Percentiles rank a stretch among this genome's conserved stretches.
phyloP scores from a whole-genome alignment of 1,284 basidiomycete species.

The Pseudozyma pruni region DNA sequence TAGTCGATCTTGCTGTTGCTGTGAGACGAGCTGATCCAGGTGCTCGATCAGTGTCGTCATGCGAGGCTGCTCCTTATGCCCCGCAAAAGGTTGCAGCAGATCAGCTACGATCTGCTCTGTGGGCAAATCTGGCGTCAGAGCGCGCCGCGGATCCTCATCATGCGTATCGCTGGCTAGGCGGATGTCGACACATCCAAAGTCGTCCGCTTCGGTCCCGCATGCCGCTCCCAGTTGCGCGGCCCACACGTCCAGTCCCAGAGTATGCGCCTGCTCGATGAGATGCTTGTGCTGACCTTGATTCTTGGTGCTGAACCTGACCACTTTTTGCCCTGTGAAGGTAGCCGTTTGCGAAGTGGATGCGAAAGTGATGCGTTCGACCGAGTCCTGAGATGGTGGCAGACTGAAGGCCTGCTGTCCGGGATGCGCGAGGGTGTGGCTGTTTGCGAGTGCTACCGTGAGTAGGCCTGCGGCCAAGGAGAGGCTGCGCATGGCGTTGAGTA shows the following conservation, averaged over 20 bases:
- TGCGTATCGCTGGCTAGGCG: slow-evolving; percentile 11
- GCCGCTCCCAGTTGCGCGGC: slow-evolving; percentile 13
- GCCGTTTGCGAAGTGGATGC: slow-evolving; percentile 1
- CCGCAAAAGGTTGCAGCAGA: slow-evolving; percentile 9
- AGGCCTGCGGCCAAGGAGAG: slow-evolving; percentile 14
- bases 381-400: neutral
- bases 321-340: slow-evolving; percentile 29
- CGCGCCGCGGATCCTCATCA: slow-evolving; percentile 12
- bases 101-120: neutral
- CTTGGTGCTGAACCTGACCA: slow-evolving; percentile 32
- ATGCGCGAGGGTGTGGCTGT: neutral
- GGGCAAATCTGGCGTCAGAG: neutral
- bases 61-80: neutral
- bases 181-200: slow-evolving; percentile 37
- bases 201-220: slow-evolving; percentile 10
- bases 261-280: slow-evolving; percentile 19
- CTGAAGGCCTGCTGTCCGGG: slow-evolving; percentile 20
- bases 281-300: slow-evolving; percentile 1
- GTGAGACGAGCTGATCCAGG: slow-evolving; percentile 11
- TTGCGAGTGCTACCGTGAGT: slow-evolving; percentile 3
- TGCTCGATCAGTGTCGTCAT: slow-evolving; percentile 15
- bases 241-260: slow-evolving; percentile 30
- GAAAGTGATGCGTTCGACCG: slow-evolving; percentile 9
- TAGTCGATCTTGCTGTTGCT: neutral
- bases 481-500: slow-evolving; percentile 23